phyloP scores from a whole-genome alignment of 106 monocot genomes.

The Acanthochlamys bracteata region DNA sequence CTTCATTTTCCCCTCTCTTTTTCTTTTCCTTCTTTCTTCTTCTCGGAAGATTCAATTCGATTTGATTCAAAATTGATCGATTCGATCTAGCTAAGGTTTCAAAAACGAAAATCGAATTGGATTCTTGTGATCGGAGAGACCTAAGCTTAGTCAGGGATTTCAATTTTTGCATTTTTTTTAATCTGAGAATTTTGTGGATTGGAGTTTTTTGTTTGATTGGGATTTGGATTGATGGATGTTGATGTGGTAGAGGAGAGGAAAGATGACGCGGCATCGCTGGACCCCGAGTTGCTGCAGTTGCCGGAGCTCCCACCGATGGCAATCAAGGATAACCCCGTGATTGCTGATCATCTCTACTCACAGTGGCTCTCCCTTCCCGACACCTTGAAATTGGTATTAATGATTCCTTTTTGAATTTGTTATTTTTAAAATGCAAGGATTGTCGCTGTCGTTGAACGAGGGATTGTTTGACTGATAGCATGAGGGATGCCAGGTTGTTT shows the following conservation, averaged over 20 bases:
- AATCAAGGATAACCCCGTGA: conserved; percentile 56
- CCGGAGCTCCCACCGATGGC: conserved; percentile 59
- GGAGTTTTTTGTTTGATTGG: too few relatives aligned
- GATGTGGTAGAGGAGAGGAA: conserved; percentile 32
- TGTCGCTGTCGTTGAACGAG: neutral
- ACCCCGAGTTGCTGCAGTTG: conserved; percentile 79
- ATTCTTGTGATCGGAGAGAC: too few relatives aligned
- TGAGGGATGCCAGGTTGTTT: neutral
- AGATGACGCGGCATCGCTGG: conserved; percentile 53
- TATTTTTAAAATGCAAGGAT: neutral
- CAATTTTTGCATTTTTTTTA: too few relatives aligned
- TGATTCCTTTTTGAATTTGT: neutral
- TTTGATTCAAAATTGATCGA: too few relatives aligned
- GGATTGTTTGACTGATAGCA: neutral
- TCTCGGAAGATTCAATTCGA: too few relatives aligned
- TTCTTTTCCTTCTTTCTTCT: too few relatives aligned
- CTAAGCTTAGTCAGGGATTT: too few relatives aligned
- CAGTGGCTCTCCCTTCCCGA: conserved; percentile 93
- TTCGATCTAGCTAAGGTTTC: too few relatives aligned
- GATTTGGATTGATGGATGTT: too few relatives aligned
- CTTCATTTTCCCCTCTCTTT: too few relatives aligned
- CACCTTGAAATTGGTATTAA: conserved; percentile 46
- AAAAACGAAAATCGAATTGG: too few relatives aligned
- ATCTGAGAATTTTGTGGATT: too few relatives aligned
- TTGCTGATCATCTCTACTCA: conserved; percentile 61